Evolutionary conservation across 2,329 filamentous ascomycete genomes (phyloP), one percentile per base, ranked within the genome.

Genomic region (Ascochyta lentis): DNA sequence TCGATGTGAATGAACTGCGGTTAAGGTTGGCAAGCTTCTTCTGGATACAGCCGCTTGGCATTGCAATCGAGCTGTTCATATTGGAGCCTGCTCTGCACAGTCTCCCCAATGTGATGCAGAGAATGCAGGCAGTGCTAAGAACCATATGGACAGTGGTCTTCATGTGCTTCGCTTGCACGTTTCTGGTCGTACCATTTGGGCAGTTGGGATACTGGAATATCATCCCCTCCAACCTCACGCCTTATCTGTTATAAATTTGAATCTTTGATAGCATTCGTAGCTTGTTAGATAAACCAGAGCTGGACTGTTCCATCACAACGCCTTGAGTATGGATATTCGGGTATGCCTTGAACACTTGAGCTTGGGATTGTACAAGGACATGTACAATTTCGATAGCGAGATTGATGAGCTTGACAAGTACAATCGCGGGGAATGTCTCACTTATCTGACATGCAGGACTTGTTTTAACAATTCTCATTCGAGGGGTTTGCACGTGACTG

Each of bases 121-220:
- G 1, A 7, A 6, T 40, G 33, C 43, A 42, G 38, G 33, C 8
- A 8, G 2, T 35, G 15, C 6, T 48, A 3, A 56, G 54, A 31
- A 12, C 44, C 15, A 3, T 43, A 1, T 52, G 54, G 48, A 52
- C 43, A 13, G 24, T 34, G 19, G 12, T 9, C 1, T 56, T 46
- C 16, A 39, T 56, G 46, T 39, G 46, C 24, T 50, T 35, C 7
- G 22, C 50, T 10, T 46, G 46, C 26, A 46, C 31, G 2, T 51
- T 50, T 15, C 42, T 58, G 13, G 50, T 39, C 2, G 16, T 46
- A 2, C 55, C 55, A 1, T 54, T 58, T 26, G 41, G 37, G 7
- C 46, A 58, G 38, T 23, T 58, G 31, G 50, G 55, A 8, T 58
- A 58, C 38, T 54, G 50, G 50, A 38, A 27, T 16, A 45, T 49